phyloP scores from a whole-genome alignment of 371 early-diverging fungal genomes.

The Circinella minor region DNA sequence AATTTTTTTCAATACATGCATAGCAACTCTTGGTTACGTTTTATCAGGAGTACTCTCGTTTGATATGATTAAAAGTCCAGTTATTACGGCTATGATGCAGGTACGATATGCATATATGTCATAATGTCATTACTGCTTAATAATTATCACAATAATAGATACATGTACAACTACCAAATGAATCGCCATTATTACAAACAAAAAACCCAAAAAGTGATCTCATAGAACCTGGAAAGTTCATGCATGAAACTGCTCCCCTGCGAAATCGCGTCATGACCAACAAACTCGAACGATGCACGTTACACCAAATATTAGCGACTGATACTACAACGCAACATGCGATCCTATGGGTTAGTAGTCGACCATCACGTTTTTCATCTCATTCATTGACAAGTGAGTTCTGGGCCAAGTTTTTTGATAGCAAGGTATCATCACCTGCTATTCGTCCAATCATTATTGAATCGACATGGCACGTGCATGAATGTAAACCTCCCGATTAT shows the following conservation, averaged over 20 bases:
- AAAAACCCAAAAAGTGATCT: neutral
- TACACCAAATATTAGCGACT: conserved; percentile 15
- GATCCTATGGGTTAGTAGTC: conserved; percentile 9
- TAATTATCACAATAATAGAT: neutral
- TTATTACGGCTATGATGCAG: conserved; percentile 12
- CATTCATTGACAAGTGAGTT: conserved; percentile 13
- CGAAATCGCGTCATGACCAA: conserved; percentile 11
- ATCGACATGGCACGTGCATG: conserved; percentile 16
- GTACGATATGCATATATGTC: neutral
- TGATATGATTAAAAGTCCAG: neutral
- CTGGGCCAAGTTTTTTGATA: neutral
- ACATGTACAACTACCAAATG: neutral
- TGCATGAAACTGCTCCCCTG: conserved; percentile 13
- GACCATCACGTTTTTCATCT: neutral
- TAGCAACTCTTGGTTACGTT: neutral
- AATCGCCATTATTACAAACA: neutral
- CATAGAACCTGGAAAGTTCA: conserved; percentile 13
- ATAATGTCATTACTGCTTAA: no score
- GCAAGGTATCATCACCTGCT: neutral
- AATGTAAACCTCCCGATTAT: neutral
- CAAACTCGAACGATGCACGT: conserved; percentile 11
- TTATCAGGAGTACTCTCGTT: neutral
- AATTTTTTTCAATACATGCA: neutral
- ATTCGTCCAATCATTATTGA: conserved; percentile 18
- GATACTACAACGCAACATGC: conserved; percentile 6